Base-by-base conservation (phyloP, 495 filamentous ascomycete species). In the Aspergillus olivimuriae region DNA sequence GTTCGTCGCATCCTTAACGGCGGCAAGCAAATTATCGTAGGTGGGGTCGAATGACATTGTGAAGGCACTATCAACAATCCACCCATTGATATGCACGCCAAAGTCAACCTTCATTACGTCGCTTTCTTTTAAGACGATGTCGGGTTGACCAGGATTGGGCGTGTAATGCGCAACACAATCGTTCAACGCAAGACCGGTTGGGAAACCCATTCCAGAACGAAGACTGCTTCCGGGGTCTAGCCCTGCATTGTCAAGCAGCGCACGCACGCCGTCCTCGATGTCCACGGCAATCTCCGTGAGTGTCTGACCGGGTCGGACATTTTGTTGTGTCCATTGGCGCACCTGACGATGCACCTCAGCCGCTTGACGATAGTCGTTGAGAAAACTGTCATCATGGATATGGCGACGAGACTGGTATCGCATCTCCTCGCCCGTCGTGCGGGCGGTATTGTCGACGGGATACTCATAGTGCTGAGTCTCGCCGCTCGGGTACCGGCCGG, bases 81-180 rank as follows among this genome's bases (percentile, higher is more conserved):
- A 65, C 24, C 80, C 80, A 48, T 82, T 81, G 48, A 83, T 58
- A 43, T 83, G 80, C 22, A 80, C 77, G 20, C 80, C 80, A 51
- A 82, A 80, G 51, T 83, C 80, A n/a, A 83, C 74, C 49, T 81
- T 83, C 75, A 83, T 75, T 9, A 83, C 77, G 60, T 83, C 77
- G 12, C 71, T 68, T 39, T 70, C 36, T 31, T 77, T 55, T 37
- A 83, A 52, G 35, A 81, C 55, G 48, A 73, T 70, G 6, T 65
- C 60, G 61, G 80, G 81, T 46, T 77, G 73, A 4, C 79, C 77
- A 0, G 78, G 75, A 50, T 83, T 83, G 7, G 80, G 80, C 1
- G 75, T 79, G 48, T 73, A 82, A 52, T 83, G 80, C 8, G 80
- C 80, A 9, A 76, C 79, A 45, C 69, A 73, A 48, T 82, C 68